Base-by-base conservation (phyloP, 345 rosid species). In the Salix udensis region DNA sequence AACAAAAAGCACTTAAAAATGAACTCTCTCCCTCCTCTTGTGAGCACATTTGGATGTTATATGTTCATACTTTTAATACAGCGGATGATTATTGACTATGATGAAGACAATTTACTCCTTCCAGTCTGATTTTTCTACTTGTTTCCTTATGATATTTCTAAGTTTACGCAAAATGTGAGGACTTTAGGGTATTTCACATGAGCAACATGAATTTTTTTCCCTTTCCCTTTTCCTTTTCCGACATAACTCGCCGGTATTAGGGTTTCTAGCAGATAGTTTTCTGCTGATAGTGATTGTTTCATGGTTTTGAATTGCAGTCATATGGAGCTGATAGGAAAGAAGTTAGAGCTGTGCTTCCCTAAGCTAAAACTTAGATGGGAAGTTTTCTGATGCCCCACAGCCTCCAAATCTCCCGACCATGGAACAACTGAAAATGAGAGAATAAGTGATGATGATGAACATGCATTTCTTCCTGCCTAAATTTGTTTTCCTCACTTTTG, bases 291-390 rank as follows among this genome's bases (percentile, higher is more conserved):
- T 60, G 76, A 61, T 26, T 55, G 34, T 65, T 72, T 70, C 30
- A 28, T 74, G 62, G 62, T 61, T 66, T 66, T 70, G 70, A 60
- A 82, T 70, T 76, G 74, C 86, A 91, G 98, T 80, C 92, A 30
- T 92, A 71, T 65, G 99, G 99, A 84, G 85, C 94, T 31, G 99
- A 93, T 72, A 89, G 98, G 88, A 96, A 93, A 87, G 96, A 92
- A 84, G 85, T 91, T 48, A 89, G 89, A 82, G 90, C 81, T 21
- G 73, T 77, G 28, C 94, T 96, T 84, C 98, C 97, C 39, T 92
- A 76, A 86, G 61, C 19, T 62, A 34, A 42, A 62, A 68, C 19
- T 50, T 55, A 1, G 19, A 0, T 12, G 48, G 75, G 50, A 55
- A 62, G 23, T 44, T 40, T 71, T 26, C 4, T 26, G 53, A 8